These are phyloP conservation scores for Mycosarcoma maydis DNA, from an alignment of 1,284 basidiomycete species.

Conservation along the genomic window DNA sequence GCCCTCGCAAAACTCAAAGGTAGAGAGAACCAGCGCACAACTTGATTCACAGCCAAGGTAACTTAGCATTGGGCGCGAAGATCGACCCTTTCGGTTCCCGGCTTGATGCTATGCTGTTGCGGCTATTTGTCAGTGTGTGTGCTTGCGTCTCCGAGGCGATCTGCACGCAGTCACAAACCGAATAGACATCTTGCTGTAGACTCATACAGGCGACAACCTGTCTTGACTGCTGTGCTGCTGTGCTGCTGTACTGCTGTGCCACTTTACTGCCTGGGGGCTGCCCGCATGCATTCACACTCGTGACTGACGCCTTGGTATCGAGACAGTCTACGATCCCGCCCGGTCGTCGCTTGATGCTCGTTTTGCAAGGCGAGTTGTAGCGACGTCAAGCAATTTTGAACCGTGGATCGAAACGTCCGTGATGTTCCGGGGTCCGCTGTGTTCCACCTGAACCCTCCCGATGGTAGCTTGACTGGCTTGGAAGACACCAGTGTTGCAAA, in stretches of 20 bases:
- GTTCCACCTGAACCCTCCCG: neutral
- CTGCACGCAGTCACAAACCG: constrained; percentile 7
- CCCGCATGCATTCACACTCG: neutral
- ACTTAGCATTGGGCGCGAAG: neutral
- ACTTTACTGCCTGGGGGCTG: no score
- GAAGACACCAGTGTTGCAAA: constrained; percentile 37
- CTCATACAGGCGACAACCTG: no score
- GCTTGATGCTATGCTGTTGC: neutral
- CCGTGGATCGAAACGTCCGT: constrained; percentile 20
- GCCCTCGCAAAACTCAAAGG: no score
- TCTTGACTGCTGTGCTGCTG: neutral
- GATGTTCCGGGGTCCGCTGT: constrained; percentile 24
- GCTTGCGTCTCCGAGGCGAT: neutral
- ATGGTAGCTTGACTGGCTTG: neutral
- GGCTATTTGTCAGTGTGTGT: neutral
- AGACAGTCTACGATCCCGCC: constrained; percentile 4
- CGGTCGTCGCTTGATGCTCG: neutral
- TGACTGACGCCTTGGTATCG: neutral
- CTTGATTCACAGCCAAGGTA: neutral
- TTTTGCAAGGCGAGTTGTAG: no score
- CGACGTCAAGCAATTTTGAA: no score
- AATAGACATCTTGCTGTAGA: no score
- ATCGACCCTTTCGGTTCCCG: constrained; percentile 7
- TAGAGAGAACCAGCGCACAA: no score
- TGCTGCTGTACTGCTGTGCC: neutral